Base-by-base conservation (phyloP, 768 basidiomycete species). In the Pisolithus orientalis region DNA sequence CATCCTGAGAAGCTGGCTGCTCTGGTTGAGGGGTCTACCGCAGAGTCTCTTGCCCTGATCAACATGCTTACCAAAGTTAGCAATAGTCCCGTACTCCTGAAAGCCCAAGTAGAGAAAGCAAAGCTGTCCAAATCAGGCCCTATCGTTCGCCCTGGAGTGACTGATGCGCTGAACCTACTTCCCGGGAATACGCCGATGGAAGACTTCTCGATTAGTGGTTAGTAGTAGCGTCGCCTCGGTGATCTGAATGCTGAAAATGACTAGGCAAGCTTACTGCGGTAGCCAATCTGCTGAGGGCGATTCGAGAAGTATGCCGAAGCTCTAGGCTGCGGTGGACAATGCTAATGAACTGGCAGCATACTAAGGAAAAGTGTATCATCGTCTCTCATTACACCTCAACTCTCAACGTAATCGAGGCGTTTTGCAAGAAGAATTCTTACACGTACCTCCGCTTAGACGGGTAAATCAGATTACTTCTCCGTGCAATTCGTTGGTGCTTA, bases 301-400 rank as follows among this genome's bases (percentile, higher is more conserved):
- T 95, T 48, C 75, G 76, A 49, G 75, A 80, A 66, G 90, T 87
- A 52, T 38, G 54, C 24, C 21, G 6, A 45, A 34, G 7, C 10
- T 10, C 29, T 34, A 4, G 34, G n/a, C n/a, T 24, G 50, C 17
- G 27, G 39, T 32, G 25, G 43, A 45, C 11, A 27, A 48, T 43
- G 37, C 49, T 56, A 39, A 59, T 7, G 17, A 21, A 42, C 13
- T 27, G 52, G 48, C 46, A 90, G 84, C 72, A 75, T 34, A 93
- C 90, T 0, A 84, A 88, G 39, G 95, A 99, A 71, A 99, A 99
- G 79, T 88, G 92, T 60, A 87, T 97, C 32, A 70, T 99, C 39
- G 90, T 95, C 32, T 97, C 94, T n/a, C 94, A 98, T 65, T 99
- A 89, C 62, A 98, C 94, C 0, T 86, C 88, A 5, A 96, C 94